Evolutionary conservation across 345 rosid genomes (phyloP).

Genomic region (Gossypium sturtianum): DNA sequence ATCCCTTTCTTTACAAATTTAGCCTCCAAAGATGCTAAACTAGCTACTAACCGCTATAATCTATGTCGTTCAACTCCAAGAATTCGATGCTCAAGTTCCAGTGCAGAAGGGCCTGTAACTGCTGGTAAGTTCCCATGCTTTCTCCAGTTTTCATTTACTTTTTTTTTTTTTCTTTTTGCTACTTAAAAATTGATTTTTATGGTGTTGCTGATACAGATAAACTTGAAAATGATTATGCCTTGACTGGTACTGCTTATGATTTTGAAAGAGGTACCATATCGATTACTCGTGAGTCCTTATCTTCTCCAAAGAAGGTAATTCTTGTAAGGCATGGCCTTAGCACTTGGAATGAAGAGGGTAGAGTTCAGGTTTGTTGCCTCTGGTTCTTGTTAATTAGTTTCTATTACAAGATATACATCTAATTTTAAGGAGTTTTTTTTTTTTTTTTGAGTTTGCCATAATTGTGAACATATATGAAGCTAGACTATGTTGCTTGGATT

Average conservation of each 20-base stretch:
- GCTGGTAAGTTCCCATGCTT: conserved; percentile 15
- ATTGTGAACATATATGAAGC: neutral
- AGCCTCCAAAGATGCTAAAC: conserved; percentile 9
- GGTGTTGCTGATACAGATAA: conserved; percentile 23
- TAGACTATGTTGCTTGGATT: neutral
- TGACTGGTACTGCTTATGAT: conserved; percentile 55
- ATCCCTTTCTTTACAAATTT: conserved; percentile 18
- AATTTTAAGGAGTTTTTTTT: neutral
- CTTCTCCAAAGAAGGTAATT: conserved; percentile 47
- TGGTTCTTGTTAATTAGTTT: neutral
- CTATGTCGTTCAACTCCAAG: neutral
- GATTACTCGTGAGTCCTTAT: conserved; percentile 31
- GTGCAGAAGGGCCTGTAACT: conserved; percentile 17
- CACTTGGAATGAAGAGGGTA: conserved; percentile 59
- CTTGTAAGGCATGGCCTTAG: conserved; percentile 68
- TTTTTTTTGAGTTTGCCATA: neutral
- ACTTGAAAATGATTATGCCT: conserved; percentile 22
- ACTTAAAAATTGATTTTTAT: neutral
- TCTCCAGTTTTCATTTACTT: neutral
- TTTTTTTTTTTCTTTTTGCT: neutral
- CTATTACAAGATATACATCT: neutral
- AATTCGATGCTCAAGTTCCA: conserved; percentile 27
- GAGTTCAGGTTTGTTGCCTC: conserved; percentile 53
- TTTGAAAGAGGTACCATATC: conserved; percentile 47
- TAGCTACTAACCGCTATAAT: neutral